Evolutionary conservation across 2,329 filamentous ascomycete genomes (phyloP), one percentile per base, ranked within the genome.

Genomic region (Orbilia quercus): DNA sequence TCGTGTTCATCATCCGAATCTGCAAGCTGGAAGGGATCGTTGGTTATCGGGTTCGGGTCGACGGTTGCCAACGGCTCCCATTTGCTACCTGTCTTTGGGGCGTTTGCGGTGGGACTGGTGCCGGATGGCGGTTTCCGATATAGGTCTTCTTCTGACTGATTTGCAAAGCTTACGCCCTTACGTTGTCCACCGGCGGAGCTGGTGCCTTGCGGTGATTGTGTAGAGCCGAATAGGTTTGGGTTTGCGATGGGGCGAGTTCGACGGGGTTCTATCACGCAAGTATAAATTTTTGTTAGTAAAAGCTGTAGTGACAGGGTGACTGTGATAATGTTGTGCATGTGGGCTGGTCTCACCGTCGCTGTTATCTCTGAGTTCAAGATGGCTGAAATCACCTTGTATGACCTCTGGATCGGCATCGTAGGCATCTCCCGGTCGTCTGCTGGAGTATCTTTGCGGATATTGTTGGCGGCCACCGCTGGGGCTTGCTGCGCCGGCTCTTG

Each of bases 371-470:
- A 90, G 77, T 78, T 89, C 86, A 5, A 90, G 82, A 42, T 84
- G 84, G 60, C 87, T 85, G 82, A 99, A 98, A 79, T 98, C 93
- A 78, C 97, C 94, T 74, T 89, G 89, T 31, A 99, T 84, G 38
- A 98, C 88, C 79, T 93, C 88, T 28, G 94, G 95, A 80, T 99
- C 95, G 25, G 93, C 92, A 80, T 99, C 95, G 79, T 99, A 99
- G 66, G 92, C 89, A 77, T 93, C 90, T 75, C 93, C 92, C 28
- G 67, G 65, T 44, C 69, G 54, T 38, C 69, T 66, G 80, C 98
- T 94, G 42, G 90, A 90, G 80, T 93, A 96, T 77, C 90, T 86
- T 77, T 90, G 85, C 74, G 69, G 69, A 23, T 73, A 73, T 47
- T 66, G 79, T 70, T 54, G 53, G 16, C 66, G 77, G 67, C 77